Evolutionary conservation across 1,284 basidiomycete genomes (phyloP).

Genomic region (Puccinia horiana): DNA sequence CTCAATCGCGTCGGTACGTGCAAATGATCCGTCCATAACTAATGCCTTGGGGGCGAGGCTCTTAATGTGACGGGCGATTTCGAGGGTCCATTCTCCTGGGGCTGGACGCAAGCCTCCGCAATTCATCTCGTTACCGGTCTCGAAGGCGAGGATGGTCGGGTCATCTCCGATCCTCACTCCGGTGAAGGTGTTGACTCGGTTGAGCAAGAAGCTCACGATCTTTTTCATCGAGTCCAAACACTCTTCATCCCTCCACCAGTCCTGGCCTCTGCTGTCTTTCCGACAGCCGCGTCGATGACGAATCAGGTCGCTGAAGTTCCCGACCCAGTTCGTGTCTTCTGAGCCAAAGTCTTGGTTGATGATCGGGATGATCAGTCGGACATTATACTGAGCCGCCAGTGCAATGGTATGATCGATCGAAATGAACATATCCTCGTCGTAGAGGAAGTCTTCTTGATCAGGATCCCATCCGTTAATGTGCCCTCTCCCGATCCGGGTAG

Average conservation of each 20-base stretch:
- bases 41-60: slow-evolving; percentile 55
- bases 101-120: slow-evolving; percentile 53
- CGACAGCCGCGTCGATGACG: slow-evolving; percentile 21
- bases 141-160: slow-evolving; percentile 57
- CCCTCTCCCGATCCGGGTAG: slow-evolving; percentile 33
- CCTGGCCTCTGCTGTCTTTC: slow-evolving; percentile 6
- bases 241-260: slow-evolving; percentile 48
- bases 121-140: slow-evolving; percentile 51
- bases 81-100: slow-evolving; percentile 54
- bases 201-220: slow-evolving; percentile 33
- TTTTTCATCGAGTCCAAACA: slow-evolving; percentile 50
- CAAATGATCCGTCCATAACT: slow-evolving; percentile 57
- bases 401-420: slow-evolving; percentile 49
- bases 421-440: slow-evolving; percentile 47
- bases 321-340: slow-evolving; percentile 49
- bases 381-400: slow-evolving; percentile 40
- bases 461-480: slow-evolving; percentile 48
- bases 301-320: slow-evolving; percentile 49
- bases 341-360: slow-evolving; percentile 50
- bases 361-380: slow-evolving; percentile 48
- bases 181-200: slow-evolving; percentile 56
- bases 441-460: slow-evolving; percentile 36
- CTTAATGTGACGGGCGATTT: slow-evolving; percentile 54
- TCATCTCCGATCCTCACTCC: slow-evolving; percentile 56
- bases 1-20: slow-evolving; percentile 53